These are phyloP conservation scores for Globisporangium nodosum DNA, from an alignment of 352 stramenopile species.

Conservation along the genomic window DNA sequence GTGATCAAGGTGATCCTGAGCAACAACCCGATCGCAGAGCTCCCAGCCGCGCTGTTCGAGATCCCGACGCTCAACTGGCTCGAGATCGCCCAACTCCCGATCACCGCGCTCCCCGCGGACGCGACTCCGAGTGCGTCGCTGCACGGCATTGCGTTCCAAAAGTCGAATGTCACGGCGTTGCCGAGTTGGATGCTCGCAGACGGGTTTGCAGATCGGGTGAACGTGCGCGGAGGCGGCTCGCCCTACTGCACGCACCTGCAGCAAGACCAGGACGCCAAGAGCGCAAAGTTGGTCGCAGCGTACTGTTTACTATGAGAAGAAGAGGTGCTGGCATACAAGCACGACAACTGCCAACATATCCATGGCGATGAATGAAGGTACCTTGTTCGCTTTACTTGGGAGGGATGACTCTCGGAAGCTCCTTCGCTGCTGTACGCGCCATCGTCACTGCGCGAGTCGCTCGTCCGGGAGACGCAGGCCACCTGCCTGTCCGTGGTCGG, in stretches of 20 bases:
- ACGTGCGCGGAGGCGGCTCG: neutral
- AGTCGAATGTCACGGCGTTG: neutral
- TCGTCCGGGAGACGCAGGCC: neutral
- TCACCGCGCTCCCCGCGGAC: neutral
- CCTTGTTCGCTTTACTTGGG: neutral
- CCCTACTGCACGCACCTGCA: constrained; percentile 3
- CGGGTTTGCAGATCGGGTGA: neutral
- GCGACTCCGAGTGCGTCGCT: constrained; percentile 1
- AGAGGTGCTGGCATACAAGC: neutral
- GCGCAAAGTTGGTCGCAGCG: neutral
- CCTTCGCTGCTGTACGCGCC: neutral
- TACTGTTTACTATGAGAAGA: neutral
- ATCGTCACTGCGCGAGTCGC: neutral
- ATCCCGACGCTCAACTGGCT: constrained; percentile 1
- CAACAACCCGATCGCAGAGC: constrained; percentile 2
- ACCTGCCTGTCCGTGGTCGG: neutral
- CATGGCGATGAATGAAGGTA: neutral
- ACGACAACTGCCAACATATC: neutral
- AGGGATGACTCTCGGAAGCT: neutral
- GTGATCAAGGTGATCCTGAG: constrained; percentile 1
- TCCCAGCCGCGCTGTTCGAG: constrained; percentile 8
- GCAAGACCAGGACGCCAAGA: constrained; percentile 1
- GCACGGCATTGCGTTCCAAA: neutral
- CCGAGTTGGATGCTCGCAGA: constrained; percentile 6
- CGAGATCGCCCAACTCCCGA: neutral